Base-by-base conservation (phyloP, 169 alveolate species). In the Eimeria tenella region DNA sequence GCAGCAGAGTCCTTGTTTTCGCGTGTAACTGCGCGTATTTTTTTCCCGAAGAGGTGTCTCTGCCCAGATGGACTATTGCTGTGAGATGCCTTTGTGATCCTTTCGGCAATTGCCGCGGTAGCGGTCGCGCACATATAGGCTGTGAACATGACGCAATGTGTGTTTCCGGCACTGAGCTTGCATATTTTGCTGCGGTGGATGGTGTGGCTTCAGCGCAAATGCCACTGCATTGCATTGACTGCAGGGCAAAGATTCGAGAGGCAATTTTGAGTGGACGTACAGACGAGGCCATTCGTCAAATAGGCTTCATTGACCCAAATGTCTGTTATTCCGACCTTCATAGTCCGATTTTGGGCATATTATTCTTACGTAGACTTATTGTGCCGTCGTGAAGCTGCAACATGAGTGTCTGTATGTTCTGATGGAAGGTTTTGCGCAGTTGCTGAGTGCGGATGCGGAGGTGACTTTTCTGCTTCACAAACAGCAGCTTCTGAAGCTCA, bases 401-500 rank as follows among this genome's bases (percentile, higher is more conserved):
- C 58, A 42, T 19, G 68, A 79, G 62, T 19, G 21, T 0, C 19
- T 77, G 15, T 21, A 17, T 52, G 31, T 52, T 21, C 3, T 5
- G 1, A 1, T 77, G 68, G 31, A 17, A 11, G 19, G 50, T 50
- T 25, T n/a, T 90, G 58, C 15, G 60, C 75, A 93, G 95, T 60
- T 93, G 7, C 93, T 93, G 77, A 53, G 56, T 42, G 49, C 74
- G 49, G 90, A 93, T 63, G 91, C 95, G 13, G 95, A 93, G 71
- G 90, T 93, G 42, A 70, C 79, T 19, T 93, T 93, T 53, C 90
- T 74, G 15, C 53, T 93, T 50, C 90, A 84, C 56, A 90, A 93
- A 77, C 95, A 83, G 84, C 95, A 93, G 88, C 95, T 93, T 25
- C 62, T 93, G 73, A 58, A 56, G 4, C 93, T 93, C 86, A 93